Conservation (phyloP, 257 asterid species). For the Cynanchum wilfordii region DNA sequence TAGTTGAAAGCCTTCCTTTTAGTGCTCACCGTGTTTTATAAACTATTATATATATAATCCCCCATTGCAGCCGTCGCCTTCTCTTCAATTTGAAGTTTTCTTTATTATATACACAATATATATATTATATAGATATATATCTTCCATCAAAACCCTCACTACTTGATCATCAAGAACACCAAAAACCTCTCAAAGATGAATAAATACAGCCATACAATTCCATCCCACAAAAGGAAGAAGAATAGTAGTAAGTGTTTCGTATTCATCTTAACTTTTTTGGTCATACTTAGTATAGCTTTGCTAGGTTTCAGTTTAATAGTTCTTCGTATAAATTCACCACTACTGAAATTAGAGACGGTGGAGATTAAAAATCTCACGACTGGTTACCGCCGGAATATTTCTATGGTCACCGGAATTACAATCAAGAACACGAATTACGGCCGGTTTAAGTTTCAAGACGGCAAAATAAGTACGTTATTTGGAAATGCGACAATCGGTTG, state of each 20-base stretch:
- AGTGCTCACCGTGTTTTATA: neutral
- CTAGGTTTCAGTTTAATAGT: constrained; percentile 32
- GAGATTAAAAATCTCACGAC: neutral
- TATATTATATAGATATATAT: too few relatives aligned
- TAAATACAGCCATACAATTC: constrained; percentile 22
- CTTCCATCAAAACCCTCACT: neutral
- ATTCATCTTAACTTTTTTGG: constrained; percentile 27
- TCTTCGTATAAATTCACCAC: constrained; percentile 34
- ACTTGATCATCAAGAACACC: neutral
- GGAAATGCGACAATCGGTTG: constrained; percentile 37
- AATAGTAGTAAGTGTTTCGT: constrained; percentile 40
- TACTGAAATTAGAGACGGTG: constrained; percentile 22
- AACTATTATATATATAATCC: too few relatives aligned
- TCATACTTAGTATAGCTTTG: constrained; percentile 32
- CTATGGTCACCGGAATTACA: constrained; percentile 24
- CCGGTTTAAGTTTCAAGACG: constrained; percentile 30
- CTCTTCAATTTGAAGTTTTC: neutral
- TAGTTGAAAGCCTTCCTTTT: neutral
- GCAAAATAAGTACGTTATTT: constrained; percentile 24
- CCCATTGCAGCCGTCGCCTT: neutral
- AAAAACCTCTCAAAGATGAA: neutral
- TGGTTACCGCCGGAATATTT: constrained; percentile 5
- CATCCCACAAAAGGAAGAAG: constrained; percentile 13
- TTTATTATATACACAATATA: too few relatives aligned
- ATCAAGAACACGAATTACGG: constrained; percentile 46